A percentile compares a stretch with the other conserved stretches of the same genome.
phyloP scores from a whole-genome alignment of 169 alveolate species.

The Babesia gibsoni region DNA sequence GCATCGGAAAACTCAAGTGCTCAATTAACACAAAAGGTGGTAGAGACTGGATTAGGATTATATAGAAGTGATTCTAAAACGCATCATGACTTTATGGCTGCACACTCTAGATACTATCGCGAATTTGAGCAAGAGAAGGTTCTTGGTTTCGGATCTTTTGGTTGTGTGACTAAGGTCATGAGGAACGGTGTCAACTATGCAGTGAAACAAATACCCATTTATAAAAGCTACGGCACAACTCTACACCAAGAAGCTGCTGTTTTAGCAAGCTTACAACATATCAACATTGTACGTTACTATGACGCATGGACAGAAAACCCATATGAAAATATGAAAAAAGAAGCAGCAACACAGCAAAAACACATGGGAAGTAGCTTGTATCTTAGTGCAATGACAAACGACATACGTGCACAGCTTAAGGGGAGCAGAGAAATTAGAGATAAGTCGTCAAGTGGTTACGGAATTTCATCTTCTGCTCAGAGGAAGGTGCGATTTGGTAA shows the following conservation, averaged over 20 bases:
- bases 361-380: background rate
- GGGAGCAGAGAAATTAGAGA: background rate
- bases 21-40: background rate
- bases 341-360: background rate
- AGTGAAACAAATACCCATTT: constrained; percentile 71
- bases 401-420: background rate
- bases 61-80: background rate
- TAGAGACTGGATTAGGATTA: background rate
- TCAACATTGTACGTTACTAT: constrained; percentile 79
- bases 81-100: constrained; percentile 7
- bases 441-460: background rate
- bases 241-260: constrained; percentile 79
- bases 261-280: constrained; percentile 80
- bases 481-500: constrained; percentile 1
- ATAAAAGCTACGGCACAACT: constrained; percentile 28
- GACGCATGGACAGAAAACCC: constrained; percentile 83
- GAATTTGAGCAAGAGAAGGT: constrained; percentile 74
- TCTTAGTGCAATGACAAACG: background rate
- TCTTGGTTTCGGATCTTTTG: constrained; percentile 82
- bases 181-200: constrained; percentile 76
- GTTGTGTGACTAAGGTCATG: constrained; percentile 78
- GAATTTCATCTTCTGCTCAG: background rate
- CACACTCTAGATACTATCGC: constrained; percentile 70
- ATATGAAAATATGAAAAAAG: constrained; percentile 52
- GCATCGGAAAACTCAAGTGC: background rate